These are phyloP conservation scores for Gaillardinia entomophila DNA, from an alignment of 805 yeast species.

Conservation along the genomic window DNA sequence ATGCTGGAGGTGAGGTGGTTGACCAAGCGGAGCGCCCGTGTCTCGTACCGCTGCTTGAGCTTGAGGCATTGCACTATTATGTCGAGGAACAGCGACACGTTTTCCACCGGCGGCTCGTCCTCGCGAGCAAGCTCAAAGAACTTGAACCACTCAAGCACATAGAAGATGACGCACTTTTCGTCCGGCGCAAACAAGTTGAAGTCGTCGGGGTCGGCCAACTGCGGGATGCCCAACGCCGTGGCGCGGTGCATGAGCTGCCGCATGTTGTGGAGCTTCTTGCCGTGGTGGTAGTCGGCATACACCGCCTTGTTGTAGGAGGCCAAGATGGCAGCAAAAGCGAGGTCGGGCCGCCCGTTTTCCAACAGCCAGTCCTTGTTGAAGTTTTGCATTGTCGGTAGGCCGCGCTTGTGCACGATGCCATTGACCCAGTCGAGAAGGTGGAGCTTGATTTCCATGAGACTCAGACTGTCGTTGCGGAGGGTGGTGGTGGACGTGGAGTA, in stretches of 20 bases:
- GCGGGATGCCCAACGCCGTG: slow-evolving; percentile 43
- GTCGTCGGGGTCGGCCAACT: slow-evolving; percentile 51
- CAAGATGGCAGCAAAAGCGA: slow-evolving; percentile 35
- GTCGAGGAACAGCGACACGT: slow-evolving; percentile 1
- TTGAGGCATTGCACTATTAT: slow-evolving; percentile 8
- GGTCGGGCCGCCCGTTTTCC: slow-evolving; percentile 43
- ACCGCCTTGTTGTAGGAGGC: slow-evolving; percentile 15
- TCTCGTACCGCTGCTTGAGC: slow-evolving; percentile 25
- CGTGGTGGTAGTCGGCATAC: slow-evolving; percentile 21
- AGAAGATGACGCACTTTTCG: slow-evolving; percentile 55
- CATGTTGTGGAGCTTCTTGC: slow-evolving; percentile 9
- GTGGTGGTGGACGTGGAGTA: slow-evolving; percentile 27
- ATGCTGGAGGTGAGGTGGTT: slow-evolving; percentile 15
- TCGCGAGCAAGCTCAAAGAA: slow-evolving; percentile 16
- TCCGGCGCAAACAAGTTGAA: slow-evolving; percentile 47
- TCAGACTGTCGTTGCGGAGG: slow-evolving; percentile 14
- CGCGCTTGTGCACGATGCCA: slow-evolving; percentile 12
- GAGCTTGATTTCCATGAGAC: slow-evolving; percentile 25
- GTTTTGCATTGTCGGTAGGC: slow-evolving; percentile 30
- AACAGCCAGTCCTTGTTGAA: slow-evolving; percentile 52
- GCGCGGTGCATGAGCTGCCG: slow-evolving; percentile 36
- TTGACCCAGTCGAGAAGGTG: slow-evolving; percentile 50
- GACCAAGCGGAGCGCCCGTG: slow-evolving; percentile 20
- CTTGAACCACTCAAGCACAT: slow-evolving; percentile 55
- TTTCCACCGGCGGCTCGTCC: neutral